Percentiles rank a stretch among this genome's conserved stretches.
Evolutionary conservation across 345 rosid species (phyloP).

Genomic region (Brassica carinata): DNA sequence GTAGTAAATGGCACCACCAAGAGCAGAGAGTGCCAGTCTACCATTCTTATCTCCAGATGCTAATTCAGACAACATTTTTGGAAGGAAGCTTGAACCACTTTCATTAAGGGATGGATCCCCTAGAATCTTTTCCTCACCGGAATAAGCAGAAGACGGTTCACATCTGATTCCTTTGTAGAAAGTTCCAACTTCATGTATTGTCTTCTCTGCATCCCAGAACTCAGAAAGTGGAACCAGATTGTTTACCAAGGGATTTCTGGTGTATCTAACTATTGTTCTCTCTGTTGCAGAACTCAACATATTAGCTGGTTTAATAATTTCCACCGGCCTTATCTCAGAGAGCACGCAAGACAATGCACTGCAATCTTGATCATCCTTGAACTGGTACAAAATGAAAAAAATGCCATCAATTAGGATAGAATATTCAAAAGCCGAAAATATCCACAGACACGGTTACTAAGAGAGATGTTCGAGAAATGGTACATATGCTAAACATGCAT

Average conservation of each 20-base stretch:
- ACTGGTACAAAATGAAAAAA: slow-evolving; percentile 48
- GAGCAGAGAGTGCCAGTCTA: slow-evolving; percentile 83
- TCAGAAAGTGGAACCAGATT: slow-evolving; percentile 73
- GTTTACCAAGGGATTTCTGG: slow-evolving; percentile 85
- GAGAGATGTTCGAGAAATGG: slow-evolving; percentile 16
- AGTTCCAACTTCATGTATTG: slow-evolving; percentile 58
- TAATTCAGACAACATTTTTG: slow-evolving; percentile 58
- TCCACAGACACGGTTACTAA: not conserved
- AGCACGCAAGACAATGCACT: slow-evolving; percentile 72
- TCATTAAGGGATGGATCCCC: slow-evolving; percentile 24
- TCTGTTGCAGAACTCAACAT: slow-evolving; percentile 74
- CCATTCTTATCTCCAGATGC: slow-evolving; percentile 55
- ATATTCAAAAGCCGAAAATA: not conserved
- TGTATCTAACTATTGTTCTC: slow-evolving; percentile 70
- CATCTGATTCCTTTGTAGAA: slow-evolving; percentile 48
- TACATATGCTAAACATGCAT: slow-evolving; percentile 6
- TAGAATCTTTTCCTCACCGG: slow-evolving; percentile 39
- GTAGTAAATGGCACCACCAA: slow-evolving; percentile 92
- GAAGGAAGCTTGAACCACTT: slow-evolving; percentile 49
- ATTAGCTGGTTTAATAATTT: slow-evolving; percentile 83
- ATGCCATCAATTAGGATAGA: slow-evolving; percentile 14
- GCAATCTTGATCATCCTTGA: slow-evolving; percentile 83
- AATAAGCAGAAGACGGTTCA: slow-evolving; percentile 47
- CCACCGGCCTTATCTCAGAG: slow-evolving; percentile 91
- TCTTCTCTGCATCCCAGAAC: slow-evolving; percentile 92